Evolutionary conservation across 75 land plant genomes (phyloP), one percentile per base, ranked within the genome.

Genomic region (Pinus tabuliformis): DNA sequence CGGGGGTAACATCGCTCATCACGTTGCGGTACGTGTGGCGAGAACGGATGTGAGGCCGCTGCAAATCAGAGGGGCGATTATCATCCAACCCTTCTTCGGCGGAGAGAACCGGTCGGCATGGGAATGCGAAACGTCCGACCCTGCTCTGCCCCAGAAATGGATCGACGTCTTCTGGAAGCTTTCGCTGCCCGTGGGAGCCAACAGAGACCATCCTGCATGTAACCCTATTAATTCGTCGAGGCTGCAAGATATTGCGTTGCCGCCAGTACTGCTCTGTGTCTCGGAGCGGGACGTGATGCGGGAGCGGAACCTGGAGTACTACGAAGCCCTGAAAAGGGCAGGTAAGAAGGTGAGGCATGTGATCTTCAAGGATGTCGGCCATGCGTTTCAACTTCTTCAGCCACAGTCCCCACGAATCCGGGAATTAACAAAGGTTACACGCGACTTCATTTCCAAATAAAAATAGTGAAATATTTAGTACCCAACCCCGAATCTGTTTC

Each of bases 1-100:
- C 13, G 94, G 96, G 15, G 96, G 87, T 15, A 89, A 92, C 75
- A 91, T 93, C 18, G 90, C 76, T 5, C 96, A 93, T 73, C 74
- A 87, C 28, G 78, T 88, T 6, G 80, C 78, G 3, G n/a, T 79
- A 26, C 58, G 61, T 0, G 58, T 15, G 14, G 87, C 81, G 1
- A 30, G 49, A 62, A 17, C 58, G 4, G 78, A 77, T 28, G 3
- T 84, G 7, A 82, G 59, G 58, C 88, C 89, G 0, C 28, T 87
- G 28, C 0, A 57, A 21, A 58, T 87, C 56, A 77, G 76, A 57
- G 89, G 92, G 5, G 61, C 62, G 24, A 75, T 90, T 11, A 59
- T 88, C 65, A 81, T 88, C 12, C 86, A 88, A 63, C 92, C 92
- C 16, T 88, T 90, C 59, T 88, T 88, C 64, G 90, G 92, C 21